These are phyloP conservation scores for Aegle marmelos DNA, from an alignment of 345 rosid species.

Conservation along the genomic window DNA sequence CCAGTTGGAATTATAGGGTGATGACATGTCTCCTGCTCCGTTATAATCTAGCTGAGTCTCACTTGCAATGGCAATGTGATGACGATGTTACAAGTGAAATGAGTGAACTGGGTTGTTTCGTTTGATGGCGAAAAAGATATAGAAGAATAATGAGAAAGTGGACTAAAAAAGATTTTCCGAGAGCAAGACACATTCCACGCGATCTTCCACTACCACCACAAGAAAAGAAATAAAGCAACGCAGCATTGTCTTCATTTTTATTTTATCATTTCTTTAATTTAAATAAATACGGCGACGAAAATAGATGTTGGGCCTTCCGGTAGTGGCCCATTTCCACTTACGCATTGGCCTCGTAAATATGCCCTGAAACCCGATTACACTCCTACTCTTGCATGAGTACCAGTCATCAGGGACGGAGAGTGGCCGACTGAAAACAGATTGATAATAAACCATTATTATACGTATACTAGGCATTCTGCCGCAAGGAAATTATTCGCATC, in stretches of 20 bases:
- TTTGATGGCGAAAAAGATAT: neutral
- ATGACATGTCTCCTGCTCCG: conserved; percentile 20
- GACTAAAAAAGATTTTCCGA: conserved; percentile 6
- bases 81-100: neutral
- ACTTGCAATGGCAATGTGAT: neutral
- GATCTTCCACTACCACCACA: conserved; percentile 24
- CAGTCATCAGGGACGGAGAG: no score
- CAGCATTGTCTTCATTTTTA: neutral
- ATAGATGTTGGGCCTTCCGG: neutral
- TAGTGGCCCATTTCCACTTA: neutral
- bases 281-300: neutral
- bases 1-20: conserved; percentile 40
- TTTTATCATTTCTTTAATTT: neutral
- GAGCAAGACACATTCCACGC: conserved; percentile 2
- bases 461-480: no score
- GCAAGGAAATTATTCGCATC: no score
- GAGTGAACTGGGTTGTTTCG: conserved; percentile 15
- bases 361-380: neutral
- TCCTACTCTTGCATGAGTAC: neutral
- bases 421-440: no score
- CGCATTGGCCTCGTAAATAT: no score
- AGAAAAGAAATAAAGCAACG: neutral
- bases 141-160: conserved; percentile 9
- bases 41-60: no score
- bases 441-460: no score